Evolutionary conservation across 768 basidiomycete species (phyloP).

Genomic region (Kwoniella newhampshirensis): DNA sequence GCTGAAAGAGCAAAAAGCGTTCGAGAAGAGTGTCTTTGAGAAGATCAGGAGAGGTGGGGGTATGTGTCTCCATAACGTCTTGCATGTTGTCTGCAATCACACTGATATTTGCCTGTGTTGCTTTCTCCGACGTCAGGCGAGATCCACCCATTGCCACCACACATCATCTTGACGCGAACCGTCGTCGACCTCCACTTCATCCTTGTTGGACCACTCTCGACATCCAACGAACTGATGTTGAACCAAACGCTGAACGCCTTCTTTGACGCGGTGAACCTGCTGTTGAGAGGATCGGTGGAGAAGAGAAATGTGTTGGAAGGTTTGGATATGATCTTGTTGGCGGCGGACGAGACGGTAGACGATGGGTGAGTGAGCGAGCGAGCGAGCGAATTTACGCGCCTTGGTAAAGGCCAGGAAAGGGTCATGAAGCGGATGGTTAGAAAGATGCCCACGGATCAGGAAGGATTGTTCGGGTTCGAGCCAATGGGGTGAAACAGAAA

Average conservation of each 20-base stretch:
- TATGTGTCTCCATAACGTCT: constrained; percentile 45
- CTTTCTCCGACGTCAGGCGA: constrained; percentile 72
- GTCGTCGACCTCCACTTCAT: constrained; percentile 95
- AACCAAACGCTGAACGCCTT: constrained; percentile 78
- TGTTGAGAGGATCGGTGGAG: constrained; percentile 89
- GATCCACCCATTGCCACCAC: constrained; percentile 83
- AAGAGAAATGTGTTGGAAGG: constrained; percentile 93
- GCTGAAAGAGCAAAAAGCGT: constrained; percentile 88
- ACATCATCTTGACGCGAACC: constrained; percentile 89
- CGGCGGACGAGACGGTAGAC: constrained; percentile 94
- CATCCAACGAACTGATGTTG: constrained; percentile 96
- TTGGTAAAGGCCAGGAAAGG: too few species aligned
- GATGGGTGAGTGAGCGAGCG: constrained; percentile 70
- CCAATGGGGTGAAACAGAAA: too few species aligned
- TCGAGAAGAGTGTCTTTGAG: constrained; percentile 92
- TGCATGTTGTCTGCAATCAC: neutral
- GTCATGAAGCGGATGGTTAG: too few species aligned
- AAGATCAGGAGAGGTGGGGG: constrained; percentile 94
- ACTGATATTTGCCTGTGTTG: constrained; percentile 3
- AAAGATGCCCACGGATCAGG: too few species aligned
- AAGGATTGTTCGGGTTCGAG: too few species aligned
- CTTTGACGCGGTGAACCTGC: constrained; percentile 77
- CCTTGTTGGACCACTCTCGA: constrained; percentile 73
- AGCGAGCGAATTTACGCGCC: too few species aligned
- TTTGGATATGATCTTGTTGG: constrained; percentile 84